These are phyloP conservation scores for Tephrocybe sp. DNA, from an alignment of 768 basidiomycete species.

Conservation along the genomic window DNA sequence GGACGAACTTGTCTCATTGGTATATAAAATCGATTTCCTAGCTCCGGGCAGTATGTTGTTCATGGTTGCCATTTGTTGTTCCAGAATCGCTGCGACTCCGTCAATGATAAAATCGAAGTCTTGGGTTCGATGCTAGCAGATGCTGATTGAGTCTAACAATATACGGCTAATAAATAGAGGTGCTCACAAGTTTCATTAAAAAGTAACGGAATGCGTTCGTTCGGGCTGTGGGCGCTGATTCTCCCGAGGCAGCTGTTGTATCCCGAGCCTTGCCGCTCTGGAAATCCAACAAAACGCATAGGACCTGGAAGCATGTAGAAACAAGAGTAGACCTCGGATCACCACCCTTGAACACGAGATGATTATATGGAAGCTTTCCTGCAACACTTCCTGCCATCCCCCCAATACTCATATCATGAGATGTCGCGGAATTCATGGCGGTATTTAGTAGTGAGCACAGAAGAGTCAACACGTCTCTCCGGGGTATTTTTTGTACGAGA, in stretches of 20 bases:
- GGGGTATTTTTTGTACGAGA: slow-evolving; percentile 70
- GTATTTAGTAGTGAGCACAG: slow-evolving; percentile 94
- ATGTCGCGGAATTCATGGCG: slow-evolving; percentile 65
- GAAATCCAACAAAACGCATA: slow-evolving; percentile 76
- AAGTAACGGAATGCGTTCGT: slow-evolving; percentile 93
- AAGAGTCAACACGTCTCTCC: slow-evolving; percentile 85
- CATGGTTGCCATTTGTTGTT: slow-evolving; percentile 72
- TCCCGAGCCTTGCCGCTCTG: slow-evolving; percentile 76
- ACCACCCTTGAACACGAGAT: slow-evolving; percentile 87
- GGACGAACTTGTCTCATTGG: slow-evolving; percentile 76
- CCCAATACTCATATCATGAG: slow-evolving; percentile 52
- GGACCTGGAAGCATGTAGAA: slow-evolving; percentile 70
- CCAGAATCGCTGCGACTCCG: slow-evolving; percentile 65
- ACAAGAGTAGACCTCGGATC: slow-evolving; percentile 74
- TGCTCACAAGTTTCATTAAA: slow-evolving; percentile 77
- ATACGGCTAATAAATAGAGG: background rate
- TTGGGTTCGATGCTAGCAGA: slow-evolving; percentile 79
- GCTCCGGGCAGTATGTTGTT: slow-evolving; percentile 83
- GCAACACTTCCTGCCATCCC: slow-evolving; percentile 74
- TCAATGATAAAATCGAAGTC: slow-evolving; percentile 85
- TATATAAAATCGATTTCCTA: slow-evolving; percentile 76
- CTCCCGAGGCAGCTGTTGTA: slow-evolving; percentile 35
- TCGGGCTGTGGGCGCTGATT: slow-evolving; percentile 53
- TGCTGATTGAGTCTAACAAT: slow-evolving; percentile 1
- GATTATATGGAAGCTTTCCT: slow-evolving; percentile 83